Base-by-base conservation (phyloP, 495 filamentous ascomycete genomes). In the Neurospora cerealis region DNA sequence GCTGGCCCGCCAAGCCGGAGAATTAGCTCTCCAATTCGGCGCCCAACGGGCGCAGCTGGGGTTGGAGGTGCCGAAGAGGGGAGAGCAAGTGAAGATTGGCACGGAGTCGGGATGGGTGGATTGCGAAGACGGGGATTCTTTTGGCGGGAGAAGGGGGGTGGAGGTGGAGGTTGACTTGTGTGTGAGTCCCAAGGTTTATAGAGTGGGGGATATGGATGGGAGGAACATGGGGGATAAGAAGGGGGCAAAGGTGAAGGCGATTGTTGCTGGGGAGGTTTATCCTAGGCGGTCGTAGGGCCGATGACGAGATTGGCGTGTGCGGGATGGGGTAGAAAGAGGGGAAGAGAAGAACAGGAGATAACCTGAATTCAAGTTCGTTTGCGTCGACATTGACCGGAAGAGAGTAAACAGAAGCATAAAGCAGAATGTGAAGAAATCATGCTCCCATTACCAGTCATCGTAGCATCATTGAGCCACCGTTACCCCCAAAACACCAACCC, bases 1-100 rank as follows among this genome's bases (percentile, higher is more conserved):
- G 9, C 73, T 78, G 9, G 66, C 73, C 9, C 40, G n/a, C 3
- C 69, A 73, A 11, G 78, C 77, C 9, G 73, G 74, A 17, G 77
- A 79, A 62, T 72, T 81, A 13, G 75, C 73, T 0, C 70, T 81
- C 17, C 74, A 79, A 70, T 80, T 81, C 42, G 79, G 79, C 0
- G 74, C 73, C 5, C 75, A 81, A 37, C 41, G 75, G 15, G 72
- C 77, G 8, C 73, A 71, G 36, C 39, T 81, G 4, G 62, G 42
- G 11, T 71, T 81, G 6, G 48, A 73, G 7, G 41, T 71, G 15
- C 77, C 77, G 0, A 21, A 41, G 2, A 44, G 37, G 11, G 79
- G 76, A 1, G 73, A 77, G 10, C 8, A 34, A 2, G 66, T 81
- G 10, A 48, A 73, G 70, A 79, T 80, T 24, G 77, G 79, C 13